Percentiles rank a stretch among this genome's conserved stretches.
Evolutionary conservation across 345 rosid genomes (phyloP).

Genomic region (Carallia brachiata): DNA sequence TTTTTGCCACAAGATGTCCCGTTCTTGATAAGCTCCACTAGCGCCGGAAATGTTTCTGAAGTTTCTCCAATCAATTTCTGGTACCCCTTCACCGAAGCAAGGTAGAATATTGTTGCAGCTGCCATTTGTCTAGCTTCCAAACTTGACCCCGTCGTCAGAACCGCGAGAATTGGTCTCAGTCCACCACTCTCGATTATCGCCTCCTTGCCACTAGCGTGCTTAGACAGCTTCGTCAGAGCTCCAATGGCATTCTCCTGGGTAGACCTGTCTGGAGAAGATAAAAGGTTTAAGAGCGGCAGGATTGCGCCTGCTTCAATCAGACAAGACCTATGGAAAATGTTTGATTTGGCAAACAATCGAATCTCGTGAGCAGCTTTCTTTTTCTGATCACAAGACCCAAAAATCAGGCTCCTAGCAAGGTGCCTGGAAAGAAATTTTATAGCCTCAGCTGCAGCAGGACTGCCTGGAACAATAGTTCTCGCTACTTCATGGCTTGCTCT

Average conservation of each 20-base stretch:
- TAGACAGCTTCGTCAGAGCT: slow-evolving; percentile 69
- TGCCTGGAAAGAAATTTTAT: slow-evolving; percentile 45
- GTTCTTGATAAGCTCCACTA: slow-evolving; percentile 47
- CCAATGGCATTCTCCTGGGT: slow-evolving; percentile 60
- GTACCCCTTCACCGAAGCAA: slow-evolving; percentile 58
- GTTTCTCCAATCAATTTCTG: slow-evolving; percentile 58
- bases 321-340: slow-evolving; percentile 57
- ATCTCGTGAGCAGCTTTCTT: slow-evolving; percentile 63
- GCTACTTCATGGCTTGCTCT: slow-evolving; percentile 39
- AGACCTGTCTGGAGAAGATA: slow-evolving; percentile 27
- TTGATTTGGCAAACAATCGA: slow-evolving; percentile 59
- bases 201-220: slow-evolving; percentile 53
- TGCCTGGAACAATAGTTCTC: slow-evolving; percentile 46
- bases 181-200: slow-evolving; percentile 58
- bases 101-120: slow-evolving; percentile 67
- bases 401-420: slow-evolving; percentile 52
- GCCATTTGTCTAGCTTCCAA: slow-evolving; percentile 61
- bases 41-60: slow-evolving; percentile 49
- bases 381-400: slow-evolving; percentile 49
- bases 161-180: slow-evolving; percentile 40
- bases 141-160: slow-evolving; percentile 51
- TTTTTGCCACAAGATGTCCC: slow-evolving; percentile 60
- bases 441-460: slow-evolving; percentile 51
- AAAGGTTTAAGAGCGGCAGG: slow-evolving; percentile 48
- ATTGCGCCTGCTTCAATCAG: slow-evolving; percentile 60